phyloP scores from a whole-genome alignment of 352 stramenopile genomes.

The Globisporangium apiculatum region DNA sequence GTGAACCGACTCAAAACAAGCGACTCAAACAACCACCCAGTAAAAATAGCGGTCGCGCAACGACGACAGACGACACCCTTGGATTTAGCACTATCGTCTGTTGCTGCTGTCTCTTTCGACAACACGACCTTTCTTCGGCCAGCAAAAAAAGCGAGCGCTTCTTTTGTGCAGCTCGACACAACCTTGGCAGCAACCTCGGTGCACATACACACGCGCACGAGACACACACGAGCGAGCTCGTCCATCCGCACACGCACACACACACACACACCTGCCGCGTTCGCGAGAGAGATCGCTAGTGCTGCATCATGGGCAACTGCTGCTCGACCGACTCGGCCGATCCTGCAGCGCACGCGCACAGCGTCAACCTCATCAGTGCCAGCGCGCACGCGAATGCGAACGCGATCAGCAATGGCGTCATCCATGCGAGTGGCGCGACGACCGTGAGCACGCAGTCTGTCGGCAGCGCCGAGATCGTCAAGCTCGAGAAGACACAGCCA shows the following conservation, averaged over 20 bases:
- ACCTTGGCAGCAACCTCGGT: too few relatives aligned
- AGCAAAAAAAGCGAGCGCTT: too few relatives aligned
- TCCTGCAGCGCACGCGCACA: constrained; percentile 13
- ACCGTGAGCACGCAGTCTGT: constrained; percentile 1
- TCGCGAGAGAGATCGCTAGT: neutral
- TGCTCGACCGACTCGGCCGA: constrained; percentile 62
- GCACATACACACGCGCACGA: too few relatives aligned
- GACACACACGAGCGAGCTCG: neutral
- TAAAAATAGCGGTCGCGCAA: too few relatives aligned
- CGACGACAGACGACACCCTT: too few relatives aligned
- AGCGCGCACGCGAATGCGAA: neutral
- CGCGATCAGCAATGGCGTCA: neutral
- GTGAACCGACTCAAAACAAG: too few relatives aligned
- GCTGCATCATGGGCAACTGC: constrained; percentile 67
- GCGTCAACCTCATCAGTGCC: neutral
- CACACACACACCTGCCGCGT: neutral
- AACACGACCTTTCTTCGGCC: too few relatives aligned
- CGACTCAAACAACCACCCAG: too few relatives aligned
- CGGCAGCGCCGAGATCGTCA: constrained; percentile 2
- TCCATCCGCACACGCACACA: neutral
- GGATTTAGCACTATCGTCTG: too few relatives aligned
- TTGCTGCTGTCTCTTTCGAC: too few relatives aligned
- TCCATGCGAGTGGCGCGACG: neutral
- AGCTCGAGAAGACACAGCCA: constrained; percentile 5
- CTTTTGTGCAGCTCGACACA: neutral